Conservation (phyloP, 1,284 basidiomycete species). For the Ustilago loliicola region DNA sequence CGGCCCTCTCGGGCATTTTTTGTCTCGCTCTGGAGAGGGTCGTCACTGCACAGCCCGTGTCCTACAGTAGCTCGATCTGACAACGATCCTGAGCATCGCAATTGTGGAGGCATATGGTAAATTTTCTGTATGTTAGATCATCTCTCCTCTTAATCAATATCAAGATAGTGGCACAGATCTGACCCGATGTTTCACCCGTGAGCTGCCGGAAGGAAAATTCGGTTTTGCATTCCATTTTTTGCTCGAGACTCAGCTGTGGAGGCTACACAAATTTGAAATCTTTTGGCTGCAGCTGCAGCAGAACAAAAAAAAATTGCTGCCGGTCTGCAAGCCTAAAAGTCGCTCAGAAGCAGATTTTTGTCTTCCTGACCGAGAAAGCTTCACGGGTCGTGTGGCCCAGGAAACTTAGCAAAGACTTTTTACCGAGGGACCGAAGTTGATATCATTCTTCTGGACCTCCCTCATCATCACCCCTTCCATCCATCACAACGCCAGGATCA, state of each 20-base stretch:
- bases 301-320: neutral
- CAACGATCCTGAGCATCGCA: neutral
- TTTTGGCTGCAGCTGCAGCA: neutral
- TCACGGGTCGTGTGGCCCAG: constrained; percentile 12
- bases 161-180: neutral
- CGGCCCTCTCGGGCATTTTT: constrained; percentile 2
- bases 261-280: constrained; percentile 1
- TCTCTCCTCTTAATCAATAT: neutral
- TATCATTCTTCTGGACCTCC: constrained; percentile 1
- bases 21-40: neutral
- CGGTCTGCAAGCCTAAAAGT: neutral
- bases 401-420: constrained; percentile 9
- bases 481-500: neutral
- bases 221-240: neutral
- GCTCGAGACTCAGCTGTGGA: constrained; percentile 2
- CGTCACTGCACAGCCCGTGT: neutral
- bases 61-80: neutral
- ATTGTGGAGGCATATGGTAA: neutral
- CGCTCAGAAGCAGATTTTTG: neutral
- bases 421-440: neutral
- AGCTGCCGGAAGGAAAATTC: neutral
- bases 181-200: neutral
- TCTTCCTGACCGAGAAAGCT: neutral
- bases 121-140: neutral
- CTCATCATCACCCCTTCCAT: neutral